Evolutionary conservation across 805 yeast species (phyloP), one percentile per base, ranked within the genome.

Genomic region (Yamadazyma scolyti): DNA sequence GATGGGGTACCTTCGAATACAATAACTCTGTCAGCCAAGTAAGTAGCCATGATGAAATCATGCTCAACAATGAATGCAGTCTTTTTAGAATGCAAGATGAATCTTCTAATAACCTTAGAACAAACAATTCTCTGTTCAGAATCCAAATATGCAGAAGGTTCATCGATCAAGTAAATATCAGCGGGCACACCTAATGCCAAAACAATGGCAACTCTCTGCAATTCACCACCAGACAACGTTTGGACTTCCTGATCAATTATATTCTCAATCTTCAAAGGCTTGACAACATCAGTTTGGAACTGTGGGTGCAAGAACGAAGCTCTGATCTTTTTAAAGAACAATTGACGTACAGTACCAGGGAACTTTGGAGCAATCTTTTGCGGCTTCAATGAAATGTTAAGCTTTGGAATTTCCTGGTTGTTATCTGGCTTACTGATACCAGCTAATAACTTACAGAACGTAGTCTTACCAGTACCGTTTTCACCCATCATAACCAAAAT

Each of bases 31-130:
- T 93, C 99, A 43, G 99, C 98, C 73, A 93, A 76, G 61, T 93
- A 93, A 11, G 99, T 93, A 44, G 98, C 97, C 99, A 93, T 93
- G 71, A 93, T 93, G 77, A 93, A 93, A 77, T 93, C 99, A 79
- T 93, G 99, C 81, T 93, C 99, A 37, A 93, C 99, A 51, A 93
- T 73, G 61, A 93, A 93, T n/a, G 99, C 98, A 27, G 97, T 90
- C 75, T 90, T 93, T 73, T 90, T 89, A 48, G 96, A 78, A 59
- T 93, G 98, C 59, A 93, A 70, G 54, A 93, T 85, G 57, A 88
- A 93, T 65, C 96, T 82, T 77, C 96, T 84, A 52, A 93, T 93
- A 48, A 93, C 98, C 73, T 93, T 93, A 31, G 98, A 85, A 74
- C 98, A 93, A 47, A 93, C 84, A 55, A 93, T 88, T 86, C 99